Evolutionary conservation across 306 rosid genomes (phyloP).

Genomic region (Lupinus albus): DNA sequence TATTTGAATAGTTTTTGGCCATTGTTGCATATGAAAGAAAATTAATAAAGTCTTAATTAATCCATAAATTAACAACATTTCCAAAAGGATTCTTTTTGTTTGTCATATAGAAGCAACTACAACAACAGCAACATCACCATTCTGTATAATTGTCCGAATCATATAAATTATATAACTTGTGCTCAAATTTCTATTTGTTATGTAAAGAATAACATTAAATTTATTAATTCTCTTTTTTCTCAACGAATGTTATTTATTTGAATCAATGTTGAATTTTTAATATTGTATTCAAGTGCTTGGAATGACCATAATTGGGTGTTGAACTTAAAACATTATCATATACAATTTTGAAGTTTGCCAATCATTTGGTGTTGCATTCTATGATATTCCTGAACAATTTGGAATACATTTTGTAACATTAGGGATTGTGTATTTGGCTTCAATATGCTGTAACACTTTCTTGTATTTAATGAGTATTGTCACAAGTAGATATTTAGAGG

Average conservation of each 20-base stretch:
- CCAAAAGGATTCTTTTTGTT: conserved; percentile 28
- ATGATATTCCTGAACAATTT: neutral
- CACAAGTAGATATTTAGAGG: neutral
- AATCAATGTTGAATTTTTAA: neutral
- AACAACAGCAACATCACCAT: neutral
- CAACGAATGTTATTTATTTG: conserved; percentile 7
- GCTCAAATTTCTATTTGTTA: conserved; percentile 5
- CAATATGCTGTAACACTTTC: neutral
- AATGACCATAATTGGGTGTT: neutral
- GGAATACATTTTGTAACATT: conserved; percentile 5
- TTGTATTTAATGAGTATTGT: neutral
- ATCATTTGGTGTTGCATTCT: neutral
- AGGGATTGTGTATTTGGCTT: neutral
- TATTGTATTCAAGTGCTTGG: neutral
- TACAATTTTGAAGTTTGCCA: neutral
- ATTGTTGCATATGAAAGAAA: conserved; percentile 9
- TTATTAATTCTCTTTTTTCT: conserved; percentile 20
- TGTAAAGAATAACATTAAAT: conserved; percentile 15
- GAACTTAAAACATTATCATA: conserved; percentile 6
- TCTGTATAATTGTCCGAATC: neutral
- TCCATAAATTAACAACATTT: neutral
- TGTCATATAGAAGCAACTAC: conserved; percentile 1
- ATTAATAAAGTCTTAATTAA: neutral
- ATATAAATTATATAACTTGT: neutral
- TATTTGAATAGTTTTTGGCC: neutral